phyloP scores from a whole-genome alignment of 2,329 filamentous ascomycete species.

The Didymella lethalis region DNA sequence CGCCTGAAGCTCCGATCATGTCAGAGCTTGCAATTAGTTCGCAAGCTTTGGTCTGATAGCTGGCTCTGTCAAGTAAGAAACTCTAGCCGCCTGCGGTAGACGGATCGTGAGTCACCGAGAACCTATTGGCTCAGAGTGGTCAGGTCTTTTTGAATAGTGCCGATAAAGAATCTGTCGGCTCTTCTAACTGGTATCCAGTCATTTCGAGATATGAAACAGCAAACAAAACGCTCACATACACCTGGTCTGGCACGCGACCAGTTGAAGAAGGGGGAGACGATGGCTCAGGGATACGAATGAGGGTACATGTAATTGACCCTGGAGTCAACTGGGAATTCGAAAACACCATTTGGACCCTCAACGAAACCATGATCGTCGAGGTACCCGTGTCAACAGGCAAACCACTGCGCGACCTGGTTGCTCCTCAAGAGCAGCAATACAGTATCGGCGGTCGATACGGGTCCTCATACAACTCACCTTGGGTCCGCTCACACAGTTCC shows the following conservation, averaged over 20 bases:
- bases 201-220: neutral
- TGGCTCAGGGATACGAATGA: neutral
- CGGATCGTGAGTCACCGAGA: too few species aligned
- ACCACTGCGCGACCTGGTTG: neutral
- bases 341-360: neutral
- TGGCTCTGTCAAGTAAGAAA: too few species aligned
- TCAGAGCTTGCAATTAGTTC: too few species aligned
- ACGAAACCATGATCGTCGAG: neutral
- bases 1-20: too few species aligned
- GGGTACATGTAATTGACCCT: neutral
- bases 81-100: too few species aligned
- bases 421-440: neutral
- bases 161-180: neutral
- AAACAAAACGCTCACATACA: neutral
- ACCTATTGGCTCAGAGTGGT: too few species aligned
- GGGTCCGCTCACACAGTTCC: slow-evolving; percentile 35
- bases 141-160: too few species aligned
- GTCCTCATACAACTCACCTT: slow-evolving; percentile 26
- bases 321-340: slow-evolving; percentile 1
- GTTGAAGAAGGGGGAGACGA: neutral
- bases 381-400: neutral
- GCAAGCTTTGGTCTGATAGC: too few species aligned
- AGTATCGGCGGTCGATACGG: slow-evolving; percentile 24
- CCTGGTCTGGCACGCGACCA: neutral
- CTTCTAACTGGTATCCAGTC: neutral